These are phyloP conservation scores for Ceratocystis smalleyi DNA, from an alignment of 2,329 filamentous ascomycete species.

Conservation along the genomic window DNA sequence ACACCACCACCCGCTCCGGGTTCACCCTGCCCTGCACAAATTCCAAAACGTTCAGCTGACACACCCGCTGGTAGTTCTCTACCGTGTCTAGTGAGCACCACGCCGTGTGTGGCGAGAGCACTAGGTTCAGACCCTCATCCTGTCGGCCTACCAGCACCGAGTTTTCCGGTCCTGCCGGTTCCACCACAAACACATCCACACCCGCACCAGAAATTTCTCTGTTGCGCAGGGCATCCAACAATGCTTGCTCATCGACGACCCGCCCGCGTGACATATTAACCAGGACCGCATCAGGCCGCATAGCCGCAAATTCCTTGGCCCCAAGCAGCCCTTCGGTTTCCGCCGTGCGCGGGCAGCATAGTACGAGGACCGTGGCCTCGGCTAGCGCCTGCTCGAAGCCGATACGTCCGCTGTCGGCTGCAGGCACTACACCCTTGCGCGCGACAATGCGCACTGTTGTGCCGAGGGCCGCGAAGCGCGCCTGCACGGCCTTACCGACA, in stretches of 20 bases:
- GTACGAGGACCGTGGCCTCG: constrained; percentile 58
- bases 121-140: constrained; percentile 11
- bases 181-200: constrained; percentile 63
- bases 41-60: constrained; percentile 12
- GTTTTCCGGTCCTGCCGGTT: constrained; percentile 39
- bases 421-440: constrained; percentile 2
- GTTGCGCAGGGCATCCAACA: constrained; percentile 53
- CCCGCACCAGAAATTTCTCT: constrained; percentile 62
- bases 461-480: constrained; percentile 5
- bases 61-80: constrained; percentile 16
- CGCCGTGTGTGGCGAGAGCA: constrained; percentile 17
- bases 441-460: constrained; percentile 2
- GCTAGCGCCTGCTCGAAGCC: constrained; percentile 40
- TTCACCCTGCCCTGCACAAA: constrained; percentile 8
- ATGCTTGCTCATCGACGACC: constrained; percentile 61
- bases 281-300: constrained; percentile 60
- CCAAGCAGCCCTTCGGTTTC: constrained; percentile 57
- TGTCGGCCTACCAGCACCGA: constrained; percentile 2
- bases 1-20: constrained; percentile 7
- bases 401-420: not conserved
- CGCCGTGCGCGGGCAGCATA: constrained; percentile 66
- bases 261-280: constrained; percentile 69
- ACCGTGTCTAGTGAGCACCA: constrained; percentile 17
- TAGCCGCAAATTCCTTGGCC: constrained; percentile 28
- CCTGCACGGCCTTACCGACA: constrained; percentile 6